Conservation (phyloP, 371 early-diverging fungal genomes). For the Mycotypha africana region DNA sequence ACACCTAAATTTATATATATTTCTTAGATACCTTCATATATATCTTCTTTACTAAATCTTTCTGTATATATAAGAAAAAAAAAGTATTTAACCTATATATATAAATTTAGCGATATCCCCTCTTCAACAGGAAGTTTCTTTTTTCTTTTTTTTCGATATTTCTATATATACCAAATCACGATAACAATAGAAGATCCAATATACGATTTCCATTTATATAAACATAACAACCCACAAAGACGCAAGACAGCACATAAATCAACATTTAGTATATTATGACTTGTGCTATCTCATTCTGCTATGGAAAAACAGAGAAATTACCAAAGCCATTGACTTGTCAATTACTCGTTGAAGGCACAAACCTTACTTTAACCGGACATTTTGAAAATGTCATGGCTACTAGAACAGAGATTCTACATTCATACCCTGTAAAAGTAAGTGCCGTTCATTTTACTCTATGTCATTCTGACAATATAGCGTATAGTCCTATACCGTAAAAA, state of each 20-base stretch:
- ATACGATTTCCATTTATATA: no score
- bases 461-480: no score
- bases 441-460: neutral
- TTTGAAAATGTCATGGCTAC: constrained; percentile 33
- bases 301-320: constrained; percentile 23
- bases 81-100: no score
- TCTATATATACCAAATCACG: constrained; percentile 3
- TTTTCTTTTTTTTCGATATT: constrained; percentile 7
- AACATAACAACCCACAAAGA: no score
- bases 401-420: constrained; percentile 35
- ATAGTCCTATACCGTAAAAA: no score
- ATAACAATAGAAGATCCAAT: neutral
- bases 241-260: neutral
- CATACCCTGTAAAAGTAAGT: constrained; percentile 41
- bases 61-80: no score
- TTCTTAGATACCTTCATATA: no score
- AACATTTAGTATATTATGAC: no score
- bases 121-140: no score
- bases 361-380: constrained; percentile 38
- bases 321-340: constrained; percentile 34
- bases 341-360: constrained; percentile 30
- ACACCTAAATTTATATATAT: no score
- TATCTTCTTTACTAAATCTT: no score
- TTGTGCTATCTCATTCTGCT: constrained; percentile 21
- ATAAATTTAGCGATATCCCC: no score